These are phyloP conservation scores for Torrubiella hemipterigena DNA, from an alignment of 2,329 filamentous ascomycete genomes.

Conservation along the genomic window DNA sequence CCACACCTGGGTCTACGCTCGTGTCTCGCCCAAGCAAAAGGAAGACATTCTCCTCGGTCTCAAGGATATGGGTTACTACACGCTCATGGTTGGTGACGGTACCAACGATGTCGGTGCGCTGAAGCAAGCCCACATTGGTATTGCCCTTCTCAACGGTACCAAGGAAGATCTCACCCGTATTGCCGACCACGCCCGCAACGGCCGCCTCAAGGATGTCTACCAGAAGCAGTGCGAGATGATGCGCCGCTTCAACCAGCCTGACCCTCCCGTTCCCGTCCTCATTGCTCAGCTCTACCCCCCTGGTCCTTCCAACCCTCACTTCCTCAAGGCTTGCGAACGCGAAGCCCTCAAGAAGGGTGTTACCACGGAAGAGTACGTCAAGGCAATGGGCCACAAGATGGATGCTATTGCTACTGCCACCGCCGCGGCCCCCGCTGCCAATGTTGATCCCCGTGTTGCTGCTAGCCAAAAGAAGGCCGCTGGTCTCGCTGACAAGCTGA, in stretches of 20 bases:
- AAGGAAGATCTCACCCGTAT: constrained; percentile 85
- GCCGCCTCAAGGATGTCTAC: constrained; percentile 97
- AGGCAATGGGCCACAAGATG: constrained; percentile 37
- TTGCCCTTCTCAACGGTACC: constrained; percentile 90
- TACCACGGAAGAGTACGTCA: constrained; percentile 44
- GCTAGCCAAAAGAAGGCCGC: constrained; percentile 62
- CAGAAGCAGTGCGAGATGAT: constrained; percentile 91
- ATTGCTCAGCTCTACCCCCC: constrained; percentile 94
- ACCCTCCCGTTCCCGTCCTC: constrained; percentile 80
- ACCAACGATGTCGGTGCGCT: constrained; percentile 96
- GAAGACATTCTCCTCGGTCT: constrained; percentile 95
- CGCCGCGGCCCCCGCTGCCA: constrained; percentile 47
- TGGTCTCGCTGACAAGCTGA: constrained; percentile 75
- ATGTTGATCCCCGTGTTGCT: constrained; percentile 23
- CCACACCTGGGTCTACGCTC: constrained; percentile 93
- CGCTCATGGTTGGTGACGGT: constrained; percentile 95
- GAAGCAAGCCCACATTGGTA: constrained; percentile 95
- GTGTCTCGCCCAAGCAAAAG: constrained; percentile 97
- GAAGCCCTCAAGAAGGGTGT: constrained; percentile 72
- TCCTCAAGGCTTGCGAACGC: constrained; percentile 79
- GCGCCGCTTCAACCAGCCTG: constrained; percentile 86
- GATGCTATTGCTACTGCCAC: constrained; percentile 58
- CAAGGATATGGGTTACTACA: constrained; percentile 95
- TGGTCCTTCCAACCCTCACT: constrained; percentile 84
- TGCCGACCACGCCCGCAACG: constrained; percentile 84